phyloP scores from a whole-genome alignment of 257 asterid species.

The Phtheirospermum japonicum region DNA sequence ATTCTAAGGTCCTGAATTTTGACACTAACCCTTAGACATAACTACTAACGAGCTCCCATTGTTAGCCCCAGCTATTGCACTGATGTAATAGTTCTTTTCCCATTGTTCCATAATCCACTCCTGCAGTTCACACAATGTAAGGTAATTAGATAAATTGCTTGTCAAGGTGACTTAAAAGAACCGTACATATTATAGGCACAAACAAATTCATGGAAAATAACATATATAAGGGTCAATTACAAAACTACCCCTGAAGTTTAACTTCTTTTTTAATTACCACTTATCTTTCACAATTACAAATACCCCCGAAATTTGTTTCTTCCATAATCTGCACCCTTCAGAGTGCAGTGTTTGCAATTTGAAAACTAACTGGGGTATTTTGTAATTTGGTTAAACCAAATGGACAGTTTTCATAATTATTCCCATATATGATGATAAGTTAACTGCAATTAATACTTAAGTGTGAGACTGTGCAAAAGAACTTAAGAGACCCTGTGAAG shows the following conservation, averaged over 20 bases:
- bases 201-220: background rate
- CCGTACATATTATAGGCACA: background rate
- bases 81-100: conserved; percentile 65
- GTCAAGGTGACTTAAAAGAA: background rate
- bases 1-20: background rate
- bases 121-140: conserved; percentile 28
- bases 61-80: conserved; percentile 62
- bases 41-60: conserved; percentile 67
- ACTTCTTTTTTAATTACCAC: background rate
- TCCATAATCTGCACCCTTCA: background rate
- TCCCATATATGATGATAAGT: background rate
- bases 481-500: conserved; percentile 46
- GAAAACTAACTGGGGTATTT: background rate
- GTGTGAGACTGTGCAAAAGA: background rate
- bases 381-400: background rate
- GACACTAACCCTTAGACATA: conserved; percentile 63
- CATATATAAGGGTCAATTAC: background rate
- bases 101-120: conserved; percentile 78
- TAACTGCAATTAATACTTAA: background rate
- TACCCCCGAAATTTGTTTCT: background rate
- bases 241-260: background rate
- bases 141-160: conserved; percentile 3
- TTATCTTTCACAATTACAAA: background rate
- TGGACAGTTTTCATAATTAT: background rate
- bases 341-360: background rate